These are phyloP conservation scores for Chrysanthemum lavandulifolium DNA, from an alignment of 129 eudicot species.

Conservation along the genomic window DNA sequence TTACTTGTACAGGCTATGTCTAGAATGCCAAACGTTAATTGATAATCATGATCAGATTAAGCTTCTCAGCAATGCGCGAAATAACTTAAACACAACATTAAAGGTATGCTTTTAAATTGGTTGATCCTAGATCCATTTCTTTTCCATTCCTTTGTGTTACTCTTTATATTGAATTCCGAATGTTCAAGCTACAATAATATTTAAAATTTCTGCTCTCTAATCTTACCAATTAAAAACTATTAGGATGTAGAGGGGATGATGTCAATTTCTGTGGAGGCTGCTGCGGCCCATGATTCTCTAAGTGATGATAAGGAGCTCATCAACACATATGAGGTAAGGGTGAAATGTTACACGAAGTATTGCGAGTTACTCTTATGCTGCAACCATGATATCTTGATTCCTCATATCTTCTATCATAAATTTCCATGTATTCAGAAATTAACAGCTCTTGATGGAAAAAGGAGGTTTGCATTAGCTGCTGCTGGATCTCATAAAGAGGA, in stretches of 20 bases:
- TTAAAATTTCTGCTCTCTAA: not conserved
- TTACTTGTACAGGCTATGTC: constrained; percentile 67
- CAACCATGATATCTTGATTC: constrained; percentile 16
- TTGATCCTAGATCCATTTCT: constrained; percentile 19
- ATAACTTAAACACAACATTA: constrained; percentile 88
- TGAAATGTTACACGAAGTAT: constrained; percentile 4
- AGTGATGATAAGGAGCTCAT: constrained; percentile 92
- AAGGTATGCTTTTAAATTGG: constrained; percentile 49
- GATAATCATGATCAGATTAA: constrained; percentile 98
- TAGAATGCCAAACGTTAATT: constrained; percentile 91
- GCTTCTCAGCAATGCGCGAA: constrained; percentile 92
- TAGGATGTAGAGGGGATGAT: constrained; percentile 99
- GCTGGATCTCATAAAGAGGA: constrained; percentile 97
- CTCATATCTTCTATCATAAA: constrained; percentile 13
- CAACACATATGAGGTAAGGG: constrained; percentile 83
- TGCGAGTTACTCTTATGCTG: not conserved
- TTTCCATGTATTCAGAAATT: constrained; percentile 54
- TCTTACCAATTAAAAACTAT: not conserved
- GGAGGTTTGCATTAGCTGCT: constrained; percentile 97
- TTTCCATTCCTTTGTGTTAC: not conserved
- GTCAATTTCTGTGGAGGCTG: constrained; percentile 96
- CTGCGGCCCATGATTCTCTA: constrained; percentile 86
- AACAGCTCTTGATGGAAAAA: constrained; percentile 76
- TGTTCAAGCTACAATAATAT: not conserved
- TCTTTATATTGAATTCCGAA: not conserved